Conservation (phyloP, 2,329 filamentous ascomycete genomes). For the Fusarium anthophilum region DNA sequence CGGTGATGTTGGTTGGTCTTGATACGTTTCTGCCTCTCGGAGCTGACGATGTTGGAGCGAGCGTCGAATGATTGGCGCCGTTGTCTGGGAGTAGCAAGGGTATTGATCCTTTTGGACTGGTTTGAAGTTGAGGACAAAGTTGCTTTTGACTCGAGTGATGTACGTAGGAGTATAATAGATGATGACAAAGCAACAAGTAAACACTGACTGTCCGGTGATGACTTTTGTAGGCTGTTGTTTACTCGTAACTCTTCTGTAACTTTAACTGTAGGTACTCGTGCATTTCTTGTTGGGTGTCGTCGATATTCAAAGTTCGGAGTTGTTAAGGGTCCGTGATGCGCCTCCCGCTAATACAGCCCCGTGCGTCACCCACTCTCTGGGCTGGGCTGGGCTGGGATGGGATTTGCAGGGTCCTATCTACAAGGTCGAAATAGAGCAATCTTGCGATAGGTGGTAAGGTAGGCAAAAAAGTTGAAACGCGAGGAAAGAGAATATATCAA, state of each 20-base stretch:
- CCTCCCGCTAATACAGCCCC: slow-evolving; percentile 29
- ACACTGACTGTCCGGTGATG: neutral
- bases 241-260: neutral
- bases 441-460: neutral
- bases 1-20: slow-evolving; percentile 29
- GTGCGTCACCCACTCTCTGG: slow-evolving; percentile 35
- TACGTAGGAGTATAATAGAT: neutral
- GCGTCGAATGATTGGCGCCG: slow-evolving; percentile 40
- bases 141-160: neutral
- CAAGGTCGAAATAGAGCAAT: neutral
- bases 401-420: slow-evolving; percentile 24
- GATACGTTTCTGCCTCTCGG: slow-evolving; percentile 2
- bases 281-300: neutral
- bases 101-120: slow-evolving; percentile 26
- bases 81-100: slow-evolving; percentile 37
- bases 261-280: neutral
- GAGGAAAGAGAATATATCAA: neutral
- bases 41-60: slow-evolving; percentile 31
- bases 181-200: neutral
- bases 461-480: neutral
- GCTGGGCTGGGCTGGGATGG: neutral
- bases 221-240: neutral
- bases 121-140: neutral
- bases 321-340: slow-evolving; percentile 31
- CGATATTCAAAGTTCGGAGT: slow-evolving; percentile 16